A percentile compares a stretch with the other conserved stretches of the same genome.
Evolutionary conservation across 78 protist genomes (phyloP).

Genomic region (slime mould (Dictyostelium discoideum)): DNA sequence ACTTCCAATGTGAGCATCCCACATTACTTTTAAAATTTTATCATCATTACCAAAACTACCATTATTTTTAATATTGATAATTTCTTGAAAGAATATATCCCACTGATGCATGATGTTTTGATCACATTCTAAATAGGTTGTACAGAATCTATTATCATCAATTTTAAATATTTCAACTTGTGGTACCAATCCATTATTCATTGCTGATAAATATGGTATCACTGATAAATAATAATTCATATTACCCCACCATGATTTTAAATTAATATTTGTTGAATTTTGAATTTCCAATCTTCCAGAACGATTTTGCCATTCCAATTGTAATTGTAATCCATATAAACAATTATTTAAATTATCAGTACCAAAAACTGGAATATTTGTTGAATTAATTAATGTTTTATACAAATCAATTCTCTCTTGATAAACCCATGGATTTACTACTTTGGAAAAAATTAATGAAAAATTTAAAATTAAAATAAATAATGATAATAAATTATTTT

Average conservation of each 20-base stretch:
- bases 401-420: background rate
- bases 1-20: conserved; percentile 46
- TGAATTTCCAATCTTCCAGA: conserved; percentile 22
- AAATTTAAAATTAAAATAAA: too few species aligned
- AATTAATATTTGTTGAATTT: background rate
- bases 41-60: background rate
- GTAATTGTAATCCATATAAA: conserved; percentile 28
- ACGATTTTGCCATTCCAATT: conserved; percentile 34
- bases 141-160: background rate
- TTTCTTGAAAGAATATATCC: background rate
- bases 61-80: background rate
- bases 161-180: background rate
- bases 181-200: conserved; percentile 16
- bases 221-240: conserved; percentile 69
- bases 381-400: background rate
- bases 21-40: conserved; percentile 1
- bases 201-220: conserved; percentile 41
- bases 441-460: background rate
- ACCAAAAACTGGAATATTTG: conserved; percentile 34
- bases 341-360: conserved; percentile 21
- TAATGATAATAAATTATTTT: background rate
- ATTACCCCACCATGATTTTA: conserved; percentile 38
- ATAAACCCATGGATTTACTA: conserved; percentile 56
- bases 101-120: background rate
- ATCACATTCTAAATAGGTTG: conserved; percentile 1